Conservation (phyloP, 768 basidiomycete genomes). For the Pulveroboletus sp. region DNA sequence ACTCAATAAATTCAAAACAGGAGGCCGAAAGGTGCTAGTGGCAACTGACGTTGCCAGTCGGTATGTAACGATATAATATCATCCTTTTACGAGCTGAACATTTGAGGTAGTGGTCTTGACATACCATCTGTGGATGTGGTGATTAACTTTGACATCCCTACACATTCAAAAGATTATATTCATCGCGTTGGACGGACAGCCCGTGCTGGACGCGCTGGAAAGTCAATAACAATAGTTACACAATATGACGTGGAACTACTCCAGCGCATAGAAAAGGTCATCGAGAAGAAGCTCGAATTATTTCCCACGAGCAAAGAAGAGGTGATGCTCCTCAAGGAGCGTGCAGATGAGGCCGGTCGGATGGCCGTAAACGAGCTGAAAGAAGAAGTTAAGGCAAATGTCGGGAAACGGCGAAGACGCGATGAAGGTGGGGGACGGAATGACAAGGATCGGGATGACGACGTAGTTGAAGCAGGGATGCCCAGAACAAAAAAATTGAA, state of each 20-base stretch:
- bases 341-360: constrained; percentile 83
- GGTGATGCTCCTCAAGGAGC: constrained; percentile 79
- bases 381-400: constrained; percentile 59
- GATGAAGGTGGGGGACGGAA: constrained; percentile 54
- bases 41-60: constrained; percentile 97
- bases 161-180: constrained; percentile 98
- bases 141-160: constrained; percentile 97
- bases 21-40: constrained; percentile 86
- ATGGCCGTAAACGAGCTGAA: constrained; percentile 79
- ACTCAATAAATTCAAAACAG: constrained; percentile 92
- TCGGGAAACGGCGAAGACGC: constrained; percentile 49
- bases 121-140: constrained; percentile 95
- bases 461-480: constrained; percentile 88
- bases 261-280: constrained; percentile 91
- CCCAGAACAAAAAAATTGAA: constrained; percentile 60
- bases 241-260: constrained; percentile 98
- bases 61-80: constrained; percentile 38
- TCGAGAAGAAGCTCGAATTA: constrained; percentile 87
- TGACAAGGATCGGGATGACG: constrained; percentile 89
- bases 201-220: constrained; percentile 95
- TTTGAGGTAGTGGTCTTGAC: constrained; percentile 72
- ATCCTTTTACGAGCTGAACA: constrained; percentile 4
- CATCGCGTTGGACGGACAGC: constrained; percentile 98
- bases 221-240: constrained; percentile 95
- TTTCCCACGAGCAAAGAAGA: constrained; percentile 90